These are phyloP conservation scores for Plasmodium malariae DNA, from an alignment of 169 alveolate genomes.

Conservation along the genomic window DNA sequence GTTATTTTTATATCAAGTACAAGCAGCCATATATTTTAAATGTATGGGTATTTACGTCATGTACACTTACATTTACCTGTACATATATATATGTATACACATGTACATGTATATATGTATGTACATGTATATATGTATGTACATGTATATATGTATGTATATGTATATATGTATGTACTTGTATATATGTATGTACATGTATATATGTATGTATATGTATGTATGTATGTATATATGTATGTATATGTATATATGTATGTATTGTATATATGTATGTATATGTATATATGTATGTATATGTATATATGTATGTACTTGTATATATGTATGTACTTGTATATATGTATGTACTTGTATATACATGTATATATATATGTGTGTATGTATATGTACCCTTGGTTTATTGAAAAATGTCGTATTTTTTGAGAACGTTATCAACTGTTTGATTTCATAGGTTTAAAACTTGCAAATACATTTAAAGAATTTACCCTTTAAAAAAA, in stretches of 20 bases:
- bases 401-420: slow-evolving; percentile 13
- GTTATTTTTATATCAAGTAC: slow-evolving; percentile 14
- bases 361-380: slow-evolving; percentile 25
- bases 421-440: slow-evolving; percentile 35
- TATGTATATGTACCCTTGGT: slow-evolving; percentile 1
- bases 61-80: slow-evolving; percentile 1
- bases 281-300: too few relatives aligned
- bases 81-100: slow-evolving; percentile 5
- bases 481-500: background rate
- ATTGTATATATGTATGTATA: too few relatives aligned
- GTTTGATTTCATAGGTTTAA: slow-evolving; percentile 25
- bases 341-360: slow-evolving; percentile 31
- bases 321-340: background rate
- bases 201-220: too few relatives aligned
- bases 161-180: too few relatives aligned
- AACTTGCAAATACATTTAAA: slow-evolving; percentile 10
- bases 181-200: too few relatives aligned
- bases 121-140: too few relatives aligned
- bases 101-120: slow-evolving; percentile 12
- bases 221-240: too few relatives aligned
- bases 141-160: too few relatives aligned
- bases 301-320: background rate
- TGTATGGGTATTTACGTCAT: too few relatives aligned
- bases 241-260: too few relatives aligned
- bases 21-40: slow-evolving; percentile 1